Percentiles rank a stretch among this genome's conserved stretches.
phyloP scores from a whole-genome alignment of 1,139 yeast genomes.

The Scheffersomyces quercinus region DNA sequence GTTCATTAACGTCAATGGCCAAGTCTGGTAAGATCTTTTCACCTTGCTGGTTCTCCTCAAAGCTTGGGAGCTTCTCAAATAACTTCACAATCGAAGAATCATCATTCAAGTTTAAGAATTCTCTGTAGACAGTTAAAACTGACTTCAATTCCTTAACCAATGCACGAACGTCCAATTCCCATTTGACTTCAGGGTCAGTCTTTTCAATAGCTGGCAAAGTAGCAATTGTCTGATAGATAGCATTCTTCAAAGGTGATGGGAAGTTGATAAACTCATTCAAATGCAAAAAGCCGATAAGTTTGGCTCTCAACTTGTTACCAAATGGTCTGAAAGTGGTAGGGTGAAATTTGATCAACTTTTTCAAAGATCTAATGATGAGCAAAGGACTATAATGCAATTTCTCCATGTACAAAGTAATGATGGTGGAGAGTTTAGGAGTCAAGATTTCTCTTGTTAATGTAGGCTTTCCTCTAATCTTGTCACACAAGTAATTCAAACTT shows the following conservation, averaged over 20 bases:
- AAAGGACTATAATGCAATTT: slow-evolving; percentile 40
- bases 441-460: slow-evolving; percentile 80
- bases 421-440: slow-evolving; percentile 73
- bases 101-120: slow-evolving; percentile 55
- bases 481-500: slow-evolving; percentile 50
- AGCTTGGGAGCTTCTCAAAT: slow-evolving; percentile 33
- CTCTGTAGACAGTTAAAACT: slow-evolving; percentile 53
- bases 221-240: slow-evolving; percentile 55
- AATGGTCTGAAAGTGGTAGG: slow-evolving; percentile 83
- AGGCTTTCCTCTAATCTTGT: slow-evolving; percentile 73
- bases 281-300: slow-evolving; percentile 40
- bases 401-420: slow-evolving; percentile 56
- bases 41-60: slow-evolving; percentile 16
- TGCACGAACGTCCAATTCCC: slow-evolving; percentile 44
- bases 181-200: slow-evolving; percentile 48
- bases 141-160: slow-evolving; percentile 51
- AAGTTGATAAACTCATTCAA: slow-evolving; percentile 25
- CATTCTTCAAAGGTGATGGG: slow-evolving; percentile 37
- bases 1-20: slow-evolving; percentile 57
- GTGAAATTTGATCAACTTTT: slow-evolving; percentile 52
- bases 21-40: slow-evolving; percentile 45
- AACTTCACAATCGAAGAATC: slow-evolving; percentile 47
- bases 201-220: slow-evolving; percentile 58
- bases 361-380: slow-evolving; percentile 50
- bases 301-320: slow-evolving; percentile 58